Conservation (phyloP, 257 asterid genomes). For the Schizonepeta tenuifolia region DNA sequence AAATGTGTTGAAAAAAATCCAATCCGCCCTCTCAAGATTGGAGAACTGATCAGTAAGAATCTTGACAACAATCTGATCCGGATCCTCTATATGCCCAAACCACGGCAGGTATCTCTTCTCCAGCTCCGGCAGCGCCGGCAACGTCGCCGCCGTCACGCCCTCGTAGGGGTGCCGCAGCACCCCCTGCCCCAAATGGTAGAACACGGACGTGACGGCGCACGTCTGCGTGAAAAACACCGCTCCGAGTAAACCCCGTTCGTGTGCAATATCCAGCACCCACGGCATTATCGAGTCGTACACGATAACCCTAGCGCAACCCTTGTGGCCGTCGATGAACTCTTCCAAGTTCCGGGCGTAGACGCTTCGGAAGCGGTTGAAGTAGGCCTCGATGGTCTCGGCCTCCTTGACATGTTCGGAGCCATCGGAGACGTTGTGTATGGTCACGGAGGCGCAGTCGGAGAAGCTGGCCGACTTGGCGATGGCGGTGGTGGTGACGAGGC, state of each 20-base stretch:
- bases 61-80: background rate
- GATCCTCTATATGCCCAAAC: background rate
- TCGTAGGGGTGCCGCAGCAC: conserved; percentile 33
- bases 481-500: conserved; percentile 35
- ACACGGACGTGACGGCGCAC: conserved; percentile 40
- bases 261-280: conserved; percentile 43
- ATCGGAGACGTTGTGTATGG: conserved; percentile 40
- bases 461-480: conserved; percentile 19
- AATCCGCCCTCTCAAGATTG: conserved; percentile 46
- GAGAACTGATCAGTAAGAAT: conserved; percentile 33
- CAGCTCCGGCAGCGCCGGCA: conserved; percentile 49
- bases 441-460: conserved; percentile 21
- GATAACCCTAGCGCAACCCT: conserved; percentile 10
- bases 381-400: conserved; percentile 10
- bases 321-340: conserved; percentile 28
- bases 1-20: conserved; percentile 54
- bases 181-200: conserved; percentile 46
- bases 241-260: conserved; percentile 33
- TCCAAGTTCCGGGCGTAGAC: conserved; percentile 29
- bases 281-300: conserved; percentile 44
- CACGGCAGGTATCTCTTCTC: conserved; percentile 47
- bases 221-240: conserved; percentile 55
- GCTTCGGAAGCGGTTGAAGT: conserved; percentile 28
- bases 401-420: conserved; percentile 13
- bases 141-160: background rate